A percentile compares a stretch with the other conserved stretches of the same genome.
Conservation (phyloP, 2,329 filamentous ascomycete species). For the Exophiala sp. region DNA sequence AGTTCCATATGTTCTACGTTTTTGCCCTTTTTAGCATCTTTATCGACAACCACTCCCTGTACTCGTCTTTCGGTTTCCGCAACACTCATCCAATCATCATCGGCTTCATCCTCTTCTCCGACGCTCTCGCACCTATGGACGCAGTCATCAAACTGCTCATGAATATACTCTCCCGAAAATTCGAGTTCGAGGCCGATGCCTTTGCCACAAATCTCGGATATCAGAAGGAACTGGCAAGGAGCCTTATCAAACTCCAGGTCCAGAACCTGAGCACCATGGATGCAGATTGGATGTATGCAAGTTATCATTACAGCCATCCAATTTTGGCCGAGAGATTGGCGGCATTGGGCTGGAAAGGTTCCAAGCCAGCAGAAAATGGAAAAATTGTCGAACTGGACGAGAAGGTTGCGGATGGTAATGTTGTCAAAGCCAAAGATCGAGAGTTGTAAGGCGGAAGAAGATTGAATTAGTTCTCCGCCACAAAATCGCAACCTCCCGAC, state of each 20-base stretch:
- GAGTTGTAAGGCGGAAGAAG: constrained; percentile 55
- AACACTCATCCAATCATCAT: constrained; percentile 86
- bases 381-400: constrained; percentile 51
- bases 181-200: constrained; percentile 90
- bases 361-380: constrained; percentile 44
- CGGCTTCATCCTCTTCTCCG: constrained; percentile 95
- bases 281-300: constrained; percentile 96
- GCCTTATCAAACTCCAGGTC: constrained; percentile 94
- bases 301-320: constrained; percentile 97
- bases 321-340: constrained; percentile 90
- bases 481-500: too few species aligned
- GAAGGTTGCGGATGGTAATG: constrained; percentile 46
- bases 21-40: constrained; percentile 96
- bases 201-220: constrained; percentile 87
- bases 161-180: constrained; percentile 91
- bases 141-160: constrained; percentile 90
- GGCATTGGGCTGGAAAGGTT: constrained; percentile 81
- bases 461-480: too few species aligned
- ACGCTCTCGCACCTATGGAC: constrained; percentile 91
- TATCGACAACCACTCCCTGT: constrained; percentile 90
- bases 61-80: constrained; percentile 85
- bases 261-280: constrained; percentile 99
- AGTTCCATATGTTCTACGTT: constrained; percentile 94
- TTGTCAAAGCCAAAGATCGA: constrained; percentile 68
- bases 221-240: constrained; percentile 74